phyloP scores from a whole-genome alignment of 371 early-diverging fungal genomes.

The Haplosporangium sp. region DNA sequence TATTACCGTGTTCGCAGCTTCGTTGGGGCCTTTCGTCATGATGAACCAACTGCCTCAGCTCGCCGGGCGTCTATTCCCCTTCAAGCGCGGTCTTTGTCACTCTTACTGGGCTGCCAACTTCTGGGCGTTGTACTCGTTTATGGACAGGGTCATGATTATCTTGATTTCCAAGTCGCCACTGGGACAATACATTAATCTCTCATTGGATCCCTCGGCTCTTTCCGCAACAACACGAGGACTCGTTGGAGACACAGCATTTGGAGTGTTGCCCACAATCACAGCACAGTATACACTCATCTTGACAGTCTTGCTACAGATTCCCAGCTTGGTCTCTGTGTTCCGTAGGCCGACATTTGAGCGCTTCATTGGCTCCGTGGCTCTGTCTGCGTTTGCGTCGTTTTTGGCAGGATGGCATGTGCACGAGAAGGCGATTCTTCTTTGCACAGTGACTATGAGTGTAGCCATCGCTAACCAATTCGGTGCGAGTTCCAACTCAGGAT shows the following conservation, averaged over 20 bases:
- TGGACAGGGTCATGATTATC: conserved; percentile 80
- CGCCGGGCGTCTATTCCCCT: conserved; percentile 92
- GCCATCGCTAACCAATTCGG: conserved; percentile 42
- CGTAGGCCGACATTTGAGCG: conserved; percentile 70
- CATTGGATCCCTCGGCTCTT: conserved; percentile 59
- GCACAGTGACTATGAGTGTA: conserved; percentile 81
- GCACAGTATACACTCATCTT: conserved; percentile 81
- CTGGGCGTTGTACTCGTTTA: conserved; percentile 93
- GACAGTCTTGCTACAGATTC: conserved; percentile 79
- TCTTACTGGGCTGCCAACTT: conserved; percentile 98
- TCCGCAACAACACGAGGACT: conserved; percentile 89
- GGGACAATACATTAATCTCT: conserved; percentile 48
- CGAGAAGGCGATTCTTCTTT: conserved; percentile 94
- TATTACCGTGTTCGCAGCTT: conserved; percentile 74
- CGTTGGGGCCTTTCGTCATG: conserved; percentile 86
- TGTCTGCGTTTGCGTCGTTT: conserved; percentile 90
- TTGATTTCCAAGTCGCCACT: conserved; percentile 56
- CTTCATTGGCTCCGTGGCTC: conserved; percentile 80
- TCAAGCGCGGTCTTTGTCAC: conserved; percentile 95
- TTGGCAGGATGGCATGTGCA: conserved; percentile 99
- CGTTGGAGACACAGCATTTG: conserved; percentile 91
- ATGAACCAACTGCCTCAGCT: conserved; percentile 79
- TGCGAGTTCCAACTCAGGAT: conserved; percentile 39
- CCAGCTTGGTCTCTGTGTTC: conserved; percentile 66
- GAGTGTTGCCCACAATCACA: conserved; percentile 78